Conservation (phyloP, 2,329 filamentous ascomycete genomes). For the Apiospora saccharicola region DNA sequence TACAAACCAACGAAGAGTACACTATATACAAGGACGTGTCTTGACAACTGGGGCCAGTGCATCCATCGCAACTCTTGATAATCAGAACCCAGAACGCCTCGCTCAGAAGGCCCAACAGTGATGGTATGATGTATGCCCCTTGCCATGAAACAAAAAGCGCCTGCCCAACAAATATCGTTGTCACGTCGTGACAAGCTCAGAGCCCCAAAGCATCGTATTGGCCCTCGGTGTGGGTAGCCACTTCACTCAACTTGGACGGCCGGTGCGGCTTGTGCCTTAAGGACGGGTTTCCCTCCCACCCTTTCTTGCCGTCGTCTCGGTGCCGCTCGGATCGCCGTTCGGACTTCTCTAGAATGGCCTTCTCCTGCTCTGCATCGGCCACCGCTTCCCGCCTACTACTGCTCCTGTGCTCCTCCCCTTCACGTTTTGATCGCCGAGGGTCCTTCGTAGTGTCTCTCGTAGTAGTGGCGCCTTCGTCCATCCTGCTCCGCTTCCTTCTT, state of each 20-base stretch:
- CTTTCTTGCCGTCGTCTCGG: neutral
- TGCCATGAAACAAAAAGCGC: neutral
- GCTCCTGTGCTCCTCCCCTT: neutral
- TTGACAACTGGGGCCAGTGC: neutral
- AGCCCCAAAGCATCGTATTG: slow-evolving; percentile 45
- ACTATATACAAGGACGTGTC: neutral
- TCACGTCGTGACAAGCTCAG: slow-evolving; percentile 31
- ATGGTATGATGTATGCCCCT: neutral
- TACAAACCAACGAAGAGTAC: neutral
- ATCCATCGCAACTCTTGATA: neutral
- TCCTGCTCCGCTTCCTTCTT: neutral
- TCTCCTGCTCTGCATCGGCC: neutral
- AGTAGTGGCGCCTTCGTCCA: neutral
- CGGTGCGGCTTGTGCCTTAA: slow-evolving; percentile 31
- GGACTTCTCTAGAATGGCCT: neutral
- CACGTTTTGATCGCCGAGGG: neutral
- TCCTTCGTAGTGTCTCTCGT: neutral
- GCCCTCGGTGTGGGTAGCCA: slow-evolving; percentile 31
- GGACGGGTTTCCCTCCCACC: neutral
- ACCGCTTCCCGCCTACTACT: neutral
- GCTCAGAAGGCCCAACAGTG: slow-evolving; percentile 3
- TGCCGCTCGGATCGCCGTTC: neutral
- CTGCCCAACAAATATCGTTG: neutral
- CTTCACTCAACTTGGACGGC: slow-evolving; percentile 30
- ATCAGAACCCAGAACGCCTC: neutral